These are phyloP conservation scores for Phaeosphaeriaceae sp. DNA, from an alignment of 2,329 filamentous ascomycete species.

Conservation along the genomic window DNA sequence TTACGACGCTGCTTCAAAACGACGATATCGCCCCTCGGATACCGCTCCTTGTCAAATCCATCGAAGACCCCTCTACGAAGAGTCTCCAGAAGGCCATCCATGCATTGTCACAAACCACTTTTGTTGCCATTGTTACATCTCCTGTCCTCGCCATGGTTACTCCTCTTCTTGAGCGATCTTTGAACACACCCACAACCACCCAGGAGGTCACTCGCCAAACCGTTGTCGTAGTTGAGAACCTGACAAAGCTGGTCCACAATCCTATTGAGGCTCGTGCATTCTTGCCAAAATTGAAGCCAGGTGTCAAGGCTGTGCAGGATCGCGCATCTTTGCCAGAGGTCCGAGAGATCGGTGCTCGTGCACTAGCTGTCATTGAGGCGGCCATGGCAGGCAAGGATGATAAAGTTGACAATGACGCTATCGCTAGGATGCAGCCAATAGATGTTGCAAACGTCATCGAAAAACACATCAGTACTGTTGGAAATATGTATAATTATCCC, in stretches of 20 bases:
- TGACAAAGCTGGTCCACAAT: conserved; percentile 97
- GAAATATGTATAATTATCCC: conserved; percentile 65
- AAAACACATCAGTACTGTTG: conserved; percentile 73
- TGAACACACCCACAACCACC: conserved; percentile 87
- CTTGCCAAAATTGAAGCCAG: conserved; percentile 90
- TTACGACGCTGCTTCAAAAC: conserved; percentile 90
- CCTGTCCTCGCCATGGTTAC: conserved; percentile 94
- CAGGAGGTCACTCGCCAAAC: conserved; percentile 96
- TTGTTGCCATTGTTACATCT: conserved; percentile 93
- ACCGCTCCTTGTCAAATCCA: conserved; percentile 88
- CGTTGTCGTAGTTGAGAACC: conserved; percentile 94
- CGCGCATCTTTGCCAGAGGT: conserved; percentile 94
- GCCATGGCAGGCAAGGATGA: conserved; percentile 74
- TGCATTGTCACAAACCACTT: conserved; percentile 96
- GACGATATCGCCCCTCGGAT: conserved; percentile 95
- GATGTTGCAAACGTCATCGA: conserved; percentile 80
- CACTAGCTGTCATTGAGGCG: conserved; percentile 86
- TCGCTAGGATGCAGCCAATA: conserved; percentile 71
- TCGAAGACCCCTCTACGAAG: conserved; percentile 90
- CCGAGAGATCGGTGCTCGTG: conserved; percentile 83
- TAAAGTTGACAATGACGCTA: conserved; percentile 59
- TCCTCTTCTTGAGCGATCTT: conserved; percentile 88
- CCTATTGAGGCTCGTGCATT: conserved; percentile 94
- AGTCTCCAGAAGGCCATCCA: conserved; percentile 95
- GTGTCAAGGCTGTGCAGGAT: conserved; percentile 86